Percentiles rank a stretch among this genome's conserved stretches.
Evolutionary conservation across 2,329 filamentous ascomycete genomes (phyloP).

Genomic region (Peltaster fructicola): DNA sequence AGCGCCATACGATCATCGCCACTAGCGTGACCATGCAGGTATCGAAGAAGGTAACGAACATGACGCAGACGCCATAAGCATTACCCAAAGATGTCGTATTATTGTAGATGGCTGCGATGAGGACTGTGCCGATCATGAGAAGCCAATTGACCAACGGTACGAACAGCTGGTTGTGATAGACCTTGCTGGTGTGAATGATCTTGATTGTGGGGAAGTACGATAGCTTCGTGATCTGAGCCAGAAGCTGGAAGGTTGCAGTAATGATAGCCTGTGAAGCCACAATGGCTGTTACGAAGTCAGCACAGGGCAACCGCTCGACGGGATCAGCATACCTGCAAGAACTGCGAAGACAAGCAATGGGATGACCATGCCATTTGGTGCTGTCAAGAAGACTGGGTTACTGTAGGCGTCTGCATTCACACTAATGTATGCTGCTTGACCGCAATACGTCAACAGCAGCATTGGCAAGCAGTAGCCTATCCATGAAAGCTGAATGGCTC

Average conservation of each 20-base stretch:
- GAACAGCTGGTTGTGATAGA: conserved; percentile 59
- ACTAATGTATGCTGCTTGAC: conserved; percentile 58
- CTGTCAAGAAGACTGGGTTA: conserved; percentile 59
- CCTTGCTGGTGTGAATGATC: conserved; percentile 50
- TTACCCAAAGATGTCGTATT: conserved; percentile 38
- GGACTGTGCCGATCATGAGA: conserved; percentile 56
- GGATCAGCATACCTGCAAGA: no score
- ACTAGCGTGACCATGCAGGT: conserved; percentile 58
- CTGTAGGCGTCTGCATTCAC: conserved; percentile 40
- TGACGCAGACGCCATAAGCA: conserved; percentile 64
- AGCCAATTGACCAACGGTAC: conserved; percentile 63
- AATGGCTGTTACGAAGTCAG: no score
- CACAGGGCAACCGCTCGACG: conserved; percentile 23
- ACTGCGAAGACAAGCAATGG: conserved; percentile 51
- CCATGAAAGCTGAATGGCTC: conserved; percentile 59
- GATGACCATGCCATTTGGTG: conserved; percentile 50
- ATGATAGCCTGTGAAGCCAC: conserved; percentile 68
- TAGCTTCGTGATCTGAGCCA: conserved; percentile 56
- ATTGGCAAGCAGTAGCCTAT: conserved; percentile 47
- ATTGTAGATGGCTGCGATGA: conserved; percentile 47
- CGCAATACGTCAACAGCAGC: conserved; percentile 47
- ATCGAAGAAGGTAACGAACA: conserved; percentile 62
- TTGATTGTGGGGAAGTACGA: conserved; percentile 63
- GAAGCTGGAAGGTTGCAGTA: conserved; percentile 48
- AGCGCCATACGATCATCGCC: conserved; percentile 53